Evolutionary conservation across 192 early-diverging fungal genomes (phyloP).

Genomic region (Anaeromyces robustus): DNA sequence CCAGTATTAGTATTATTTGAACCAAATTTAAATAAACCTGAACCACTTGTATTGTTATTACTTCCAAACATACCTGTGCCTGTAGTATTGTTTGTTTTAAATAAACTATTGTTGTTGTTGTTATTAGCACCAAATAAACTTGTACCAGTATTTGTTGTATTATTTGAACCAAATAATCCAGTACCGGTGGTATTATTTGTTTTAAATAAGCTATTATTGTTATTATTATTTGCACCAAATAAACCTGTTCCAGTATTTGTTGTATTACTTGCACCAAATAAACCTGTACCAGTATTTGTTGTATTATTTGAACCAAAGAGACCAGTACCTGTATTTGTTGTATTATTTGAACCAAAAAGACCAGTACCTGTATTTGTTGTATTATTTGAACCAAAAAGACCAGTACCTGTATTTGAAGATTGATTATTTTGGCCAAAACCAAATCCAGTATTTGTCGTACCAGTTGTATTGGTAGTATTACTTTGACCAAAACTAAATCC

Average conservation of each 20-base stretch:
- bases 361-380: not conserved
- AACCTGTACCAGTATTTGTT: not conserved
- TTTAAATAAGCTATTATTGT: not conserved
- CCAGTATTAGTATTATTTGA: not conserved
- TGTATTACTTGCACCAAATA: not conserved
- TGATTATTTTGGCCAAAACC: not conserved
- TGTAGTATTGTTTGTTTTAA: no score
- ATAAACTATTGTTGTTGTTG: no score
- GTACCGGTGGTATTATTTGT: not conserved
- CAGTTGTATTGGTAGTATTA: not conserved
- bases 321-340: not conserved
- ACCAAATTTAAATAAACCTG: no score
- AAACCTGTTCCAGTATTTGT: not conserved
- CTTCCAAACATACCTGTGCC: not conserved
- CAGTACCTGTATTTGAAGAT: not conserved
- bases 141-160: not conserved
- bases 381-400: not conserved
- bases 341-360: not conserved
- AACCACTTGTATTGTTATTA: not conserved
- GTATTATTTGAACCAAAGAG: not conserved
- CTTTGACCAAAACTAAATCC: not conserved
- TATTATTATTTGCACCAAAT: not conserved
- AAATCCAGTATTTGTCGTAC: not conserved
- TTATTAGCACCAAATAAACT: not conserved
- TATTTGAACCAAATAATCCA: not conserved